A percentile compares a stretch with the other conserved stretches of the same genome.
These are phyloP conservation scores for Aspergillus pseudoterreus DNA, from an alignment of 2,329 filamentous ascomycete species.

Conservation along the genomic window DNA sequence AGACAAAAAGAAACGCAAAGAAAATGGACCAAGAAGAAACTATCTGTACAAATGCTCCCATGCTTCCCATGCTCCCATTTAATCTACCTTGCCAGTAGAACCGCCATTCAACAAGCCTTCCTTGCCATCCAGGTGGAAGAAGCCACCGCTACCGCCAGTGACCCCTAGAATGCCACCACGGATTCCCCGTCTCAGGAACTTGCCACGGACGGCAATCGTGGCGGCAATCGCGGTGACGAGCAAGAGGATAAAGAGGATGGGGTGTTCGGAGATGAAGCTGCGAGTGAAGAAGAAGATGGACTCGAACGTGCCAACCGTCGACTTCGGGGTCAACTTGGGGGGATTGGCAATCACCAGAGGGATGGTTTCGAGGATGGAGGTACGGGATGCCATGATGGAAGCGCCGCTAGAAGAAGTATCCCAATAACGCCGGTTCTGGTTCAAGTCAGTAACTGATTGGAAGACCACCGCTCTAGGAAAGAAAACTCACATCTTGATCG, in stretches of 20 bases:
- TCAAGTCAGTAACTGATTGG: conserved; percentile 24
- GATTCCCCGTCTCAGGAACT: conserved; percentile 24
- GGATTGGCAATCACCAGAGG: conserved; percentile 49
- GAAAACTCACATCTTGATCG: conserved; percentile 79
- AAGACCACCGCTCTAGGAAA: neutral
- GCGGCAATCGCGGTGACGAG: conserved; percentile 34
- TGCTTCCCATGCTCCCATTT: conserved; percentile 21
- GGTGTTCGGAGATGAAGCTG: conserved; percentile 41
- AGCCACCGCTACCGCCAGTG: conserved; percentile 34
- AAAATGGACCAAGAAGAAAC: conserved; percentile 15
- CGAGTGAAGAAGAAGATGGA: conserved; percentile 44
- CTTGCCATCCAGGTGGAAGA: conserved; percentile 48
- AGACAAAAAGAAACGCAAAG: conserved; percentile 15
- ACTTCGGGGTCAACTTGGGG: conserved; percentile 47
- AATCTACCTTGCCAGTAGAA: conserved; percentile 47
- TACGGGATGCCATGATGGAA: conserved; percentile 82
- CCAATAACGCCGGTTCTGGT: conserved; percentile 88
- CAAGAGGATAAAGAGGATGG: conserved; percentile 40
- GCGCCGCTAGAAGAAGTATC: conserved; percentile 86
- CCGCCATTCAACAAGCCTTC: conserved; percentile 43
- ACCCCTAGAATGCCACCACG: conserved; percentile 37
- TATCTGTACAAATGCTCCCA: conserved; percentile 32
- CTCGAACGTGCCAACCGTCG: conserved; percentile 46
- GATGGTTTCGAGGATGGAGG: conserved; percentile 81
- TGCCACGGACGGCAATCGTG: conserved; percentile 32